Conservation (phyloP, 208 protist species). For the Porcisia hertigi region DNA sequence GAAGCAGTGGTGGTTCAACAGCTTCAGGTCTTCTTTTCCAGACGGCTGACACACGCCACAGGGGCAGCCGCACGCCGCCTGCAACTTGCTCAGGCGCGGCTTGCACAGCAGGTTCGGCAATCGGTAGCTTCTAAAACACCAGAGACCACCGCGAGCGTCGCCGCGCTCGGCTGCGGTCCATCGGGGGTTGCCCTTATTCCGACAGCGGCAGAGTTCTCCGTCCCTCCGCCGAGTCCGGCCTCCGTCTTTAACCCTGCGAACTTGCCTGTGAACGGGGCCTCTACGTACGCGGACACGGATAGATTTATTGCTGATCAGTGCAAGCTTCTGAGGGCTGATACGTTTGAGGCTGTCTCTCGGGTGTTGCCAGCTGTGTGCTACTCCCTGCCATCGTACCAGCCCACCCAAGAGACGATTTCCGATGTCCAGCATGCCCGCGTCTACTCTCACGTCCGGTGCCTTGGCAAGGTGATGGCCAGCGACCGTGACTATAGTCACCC, state of each 20-base stretch:
- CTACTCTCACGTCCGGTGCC: constrained; percentile 61
- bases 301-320: constrained; percentile 76
- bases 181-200: constrained; percentile 50
- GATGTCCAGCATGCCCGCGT: constrained; percentile 77
- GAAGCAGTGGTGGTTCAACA: constrained; percentile 21
- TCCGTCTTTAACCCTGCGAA: constrained; percentile 71
- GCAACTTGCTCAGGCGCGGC: constrained; percentile 11
- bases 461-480: constrained; percentile 70
- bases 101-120: constrained; percentile 6
- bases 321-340: constrained; percentile 82
- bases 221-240: constrained; percentile 52
- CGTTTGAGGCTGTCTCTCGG: constrained; percentile 77
- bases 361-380: constrained; percentile 71
- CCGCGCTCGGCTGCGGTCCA: background rate
- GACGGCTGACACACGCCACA: constrained; percentile 1
- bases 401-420: constrained; percentile 51
- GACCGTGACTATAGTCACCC: constrained; percentile 76
- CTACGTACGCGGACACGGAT: constrained; percentile 49
- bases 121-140: too few relatives aligned
- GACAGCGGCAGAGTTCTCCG: constrained; percentile 49
- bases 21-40: constrained; percentile 21
- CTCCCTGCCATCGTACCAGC: constrained; percentile 54
- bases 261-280: constrained; percentile 65
- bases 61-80: constrained; percentile 24
- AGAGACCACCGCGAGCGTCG: background rate